Percentiles rank a stretch among this genome's conserved stretches.
Conservation (phyloP, 208 protist species). For the Acanthamoeba polyphaga region DNA sequence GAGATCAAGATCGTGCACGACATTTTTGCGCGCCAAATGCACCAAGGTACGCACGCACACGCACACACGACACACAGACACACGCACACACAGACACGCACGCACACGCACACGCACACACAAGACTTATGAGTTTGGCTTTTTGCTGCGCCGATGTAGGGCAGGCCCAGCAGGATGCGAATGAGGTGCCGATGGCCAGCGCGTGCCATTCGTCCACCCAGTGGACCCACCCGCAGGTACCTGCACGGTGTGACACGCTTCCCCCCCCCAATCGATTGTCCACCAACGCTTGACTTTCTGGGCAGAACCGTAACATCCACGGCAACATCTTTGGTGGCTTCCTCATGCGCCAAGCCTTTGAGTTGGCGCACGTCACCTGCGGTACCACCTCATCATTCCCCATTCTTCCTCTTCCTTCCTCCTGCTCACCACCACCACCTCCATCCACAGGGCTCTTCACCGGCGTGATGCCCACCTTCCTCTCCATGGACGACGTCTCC, state of each 20-base stretch:
- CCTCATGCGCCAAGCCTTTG: constrained; percentile 70
- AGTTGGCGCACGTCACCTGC: constrained; percentile 64
- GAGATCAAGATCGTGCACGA: constrained; percentile 61
- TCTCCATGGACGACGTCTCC: constrained; percentile 72
- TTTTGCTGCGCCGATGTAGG: too few relatives aligned
- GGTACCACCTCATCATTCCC: background rate
- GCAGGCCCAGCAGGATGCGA: background rate
- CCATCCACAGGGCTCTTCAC: constrained; percentile 32
- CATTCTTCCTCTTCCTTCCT: background rate
- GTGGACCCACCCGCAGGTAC: constrained; percentile 71
- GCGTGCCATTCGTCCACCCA: constrained; percentile 52
- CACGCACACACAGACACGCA: too few relatives aligned
- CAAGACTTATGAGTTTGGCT: too few relatives aligned
- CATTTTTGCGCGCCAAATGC: constrained; percentile 39
- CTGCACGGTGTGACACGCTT: background rate
- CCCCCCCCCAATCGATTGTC: too few relatives aligned
- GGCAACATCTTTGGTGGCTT: constrained; percentile 74
- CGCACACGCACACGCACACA: too few relatives aligned
- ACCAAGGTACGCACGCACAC: background rate
- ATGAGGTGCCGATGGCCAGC: constrained; percentile 28
- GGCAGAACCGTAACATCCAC: constrained; percentile 74
- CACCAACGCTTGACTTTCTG: background rate
- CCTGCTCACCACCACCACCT: background rate
- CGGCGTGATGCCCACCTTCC: constrained; percentile 34
- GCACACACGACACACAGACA: too few relatives aligned